Conservation (phyloP, 2,329 filamentous ascomycete genomes). For the Lasiodiplodia sp. region DNA sequence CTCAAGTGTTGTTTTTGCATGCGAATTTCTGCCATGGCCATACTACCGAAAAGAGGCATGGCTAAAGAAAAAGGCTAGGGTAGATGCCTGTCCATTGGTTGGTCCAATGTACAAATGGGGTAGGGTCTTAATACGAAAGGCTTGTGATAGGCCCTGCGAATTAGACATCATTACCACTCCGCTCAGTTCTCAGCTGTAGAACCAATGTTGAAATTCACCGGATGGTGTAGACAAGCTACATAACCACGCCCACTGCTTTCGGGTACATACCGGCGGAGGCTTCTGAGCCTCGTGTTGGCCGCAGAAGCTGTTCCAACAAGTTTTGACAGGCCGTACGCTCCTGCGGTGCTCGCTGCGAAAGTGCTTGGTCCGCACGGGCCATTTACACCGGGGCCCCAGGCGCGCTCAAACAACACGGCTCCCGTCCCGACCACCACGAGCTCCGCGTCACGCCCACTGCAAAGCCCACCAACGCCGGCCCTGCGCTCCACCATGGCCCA, state of each 20-base stretch:
- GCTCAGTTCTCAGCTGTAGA: background rate
- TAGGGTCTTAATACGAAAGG: background rate
- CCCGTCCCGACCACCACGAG: slow-evolving; percentile 5
- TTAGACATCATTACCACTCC: background rate
- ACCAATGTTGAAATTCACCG: background rate
- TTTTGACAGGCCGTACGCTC: background rate
- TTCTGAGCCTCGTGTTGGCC: background rate
- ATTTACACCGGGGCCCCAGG: background rate
- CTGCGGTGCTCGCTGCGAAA: background rate
- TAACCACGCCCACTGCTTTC: background rate
- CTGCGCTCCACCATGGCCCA: slow-evolving; percentile 29
- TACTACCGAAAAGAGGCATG: slow-evolving; percentile 11
- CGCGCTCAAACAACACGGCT: slow-evolving; percentile 26
- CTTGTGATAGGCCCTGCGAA: background rate
- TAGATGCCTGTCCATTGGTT: background rate
- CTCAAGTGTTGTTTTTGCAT: background rate
- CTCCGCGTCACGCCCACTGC: slow-evolving; percentile 11
- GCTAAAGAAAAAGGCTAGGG: slow-evolving; percentile 1
- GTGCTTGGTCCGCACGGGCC: slow-evolving; percentile 18
- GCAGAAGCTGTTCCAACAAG: background rate
- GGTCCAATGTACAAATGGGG: background rate
- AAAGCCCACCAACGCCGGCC: slow-evolving; percentile 1
- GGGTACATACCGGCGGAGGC: background rate
- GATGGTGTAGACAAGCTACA: background rate
- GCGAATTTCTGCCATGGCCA: background rate